Conservation (phyloP, 2,329 filamentous ascomycete species). For the Bimuria novae-zelandiae region DNA sequence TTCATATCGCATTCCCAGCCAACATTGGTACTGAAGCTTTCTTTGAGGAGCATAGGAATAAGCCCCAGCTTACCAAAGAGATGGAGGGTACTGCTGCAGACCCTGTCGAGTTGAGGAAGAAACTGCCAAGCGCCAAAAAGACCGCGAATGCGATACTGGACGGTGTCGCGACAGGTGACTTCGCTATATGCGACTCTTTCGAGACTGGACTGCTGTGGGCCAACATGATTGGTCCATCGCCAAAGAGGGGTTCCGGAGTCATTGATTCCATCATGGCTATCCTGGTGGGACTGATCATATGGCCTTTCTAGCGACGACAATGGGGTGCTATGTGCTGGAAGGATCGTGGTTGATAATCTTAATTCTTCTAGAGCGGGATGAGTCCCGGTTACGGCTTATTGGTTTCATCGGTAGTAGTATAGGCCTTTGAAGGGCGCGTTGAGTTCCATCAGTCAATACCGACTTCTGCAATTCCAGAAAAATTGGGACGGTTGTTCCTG, state of each 20-base stretch:
- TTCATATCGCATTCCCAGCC: slow-evolving; percentile 31
- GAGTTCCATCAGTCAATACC: no score
- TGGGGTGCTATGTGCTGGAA: neutral
- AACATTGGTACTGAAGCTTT: slow-evolving; percentile 28
- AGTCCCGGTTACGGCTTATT: no score
- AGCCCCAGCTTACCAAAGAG: slow-evolving; percentile 29
- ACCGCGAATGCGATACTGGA: neutral
- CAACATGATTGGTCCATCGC: slow-evolving; percentile 30
- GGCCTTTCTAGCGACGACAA: neutral
- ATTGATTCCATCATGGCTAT: neutral
- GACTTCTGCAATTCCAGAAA: no score
- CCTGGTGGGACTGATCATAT: slow-evolving; percentile 3
- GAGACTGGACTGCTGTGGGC: slow-evolving; percentile 22
- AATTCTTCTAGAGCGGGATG: no score
- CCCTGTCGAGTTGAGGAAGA: slow-evolving; percentile 18
- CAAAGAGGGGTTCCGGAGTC: slow-evolving; percentile 24
- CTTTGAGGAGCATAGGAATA: slow-evolving; percentile 28
- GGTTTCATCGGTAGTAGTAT: no score
- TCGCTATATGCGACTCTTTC: slow-evolving; percentile 25
- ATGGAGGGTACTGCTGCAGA: slow-evolving; percentile 25
- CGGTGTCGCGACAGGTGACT: slow-evolving; percentile 20
- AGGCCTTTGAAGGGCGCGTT: no score
- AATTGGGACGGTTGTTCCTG: no score
- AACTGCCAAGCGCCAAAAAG: neutral
- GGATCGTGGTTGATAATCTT: neutral